A percentile compares a stretch with the other conserved stretches of the same genome.
These are phyloP conservation scores for Raffaelea arxii DNA, from an alignment of 2,329 filamentous ascomycete species.

Conservation along the genomic window DNA sequence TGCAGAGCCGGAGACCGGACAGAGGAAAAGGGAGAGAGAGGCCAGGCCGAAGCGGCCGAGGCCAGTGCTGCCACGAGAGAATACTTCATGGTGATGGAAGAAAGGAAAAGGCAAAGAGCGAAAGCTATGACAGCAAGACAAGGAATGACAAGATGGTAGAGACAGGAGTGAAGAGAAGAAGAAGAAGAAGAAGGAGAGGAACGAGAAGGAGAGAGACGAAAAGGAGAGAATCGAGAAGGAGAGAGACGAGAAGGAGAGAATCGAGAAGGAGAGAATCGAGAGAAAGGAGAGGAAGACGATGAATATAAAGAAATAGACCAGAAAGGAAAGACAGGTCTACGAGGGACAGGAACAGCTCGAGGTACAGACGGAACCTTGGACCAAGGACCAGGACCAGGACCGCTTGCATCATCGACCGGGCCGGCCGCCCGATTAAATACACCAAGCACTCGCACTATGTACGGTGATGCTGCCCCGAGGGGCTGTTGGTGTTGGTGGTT, in stretches of 20 bases:
- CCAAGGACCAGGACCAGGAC: too few relatives aligned
- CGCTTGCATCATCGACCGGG: too few relatives aligned
- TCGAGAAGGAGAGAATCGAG: background rate
- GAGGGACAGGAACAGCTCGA: background rate
- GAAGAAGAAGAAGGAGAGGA: background rate
- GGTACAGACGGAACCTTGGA: too few relatives aligned
- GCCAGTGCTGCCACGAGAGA: too few relatives aligned
- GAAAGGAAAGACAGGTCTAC: background rate
- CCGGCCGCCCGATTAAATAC: too few relatives aligned
- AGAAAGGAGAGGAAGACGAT: background rate
- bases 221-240: background rate
- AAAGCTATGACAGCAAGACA: too few relatives aligned
- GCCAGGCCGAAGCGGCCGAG: background rate
- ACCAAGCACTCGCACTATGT: too few relatives aligned
- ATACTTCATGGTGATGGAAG: too few relatives aligned
- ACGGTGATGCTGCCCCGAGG: too few relatives aligned
- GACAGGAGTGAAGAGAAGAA: background rate
- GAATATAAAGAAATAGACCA: background rate
- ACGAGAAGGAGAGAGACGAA: background rate
- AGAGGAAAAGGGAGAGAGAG: background rate
- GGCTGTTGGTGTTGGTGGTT: too few relatives aligned
- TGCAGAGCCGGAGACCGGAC: background rate
- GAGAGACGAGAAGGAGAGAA: background rate
- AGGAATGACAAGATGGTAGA: background rate
- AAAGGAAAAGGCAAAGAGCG: too few relatives aligned